Base-by-base conservation (phyloP, 768 basidiomycete species). In the Pleurotus citrinopileatus region DNA sequence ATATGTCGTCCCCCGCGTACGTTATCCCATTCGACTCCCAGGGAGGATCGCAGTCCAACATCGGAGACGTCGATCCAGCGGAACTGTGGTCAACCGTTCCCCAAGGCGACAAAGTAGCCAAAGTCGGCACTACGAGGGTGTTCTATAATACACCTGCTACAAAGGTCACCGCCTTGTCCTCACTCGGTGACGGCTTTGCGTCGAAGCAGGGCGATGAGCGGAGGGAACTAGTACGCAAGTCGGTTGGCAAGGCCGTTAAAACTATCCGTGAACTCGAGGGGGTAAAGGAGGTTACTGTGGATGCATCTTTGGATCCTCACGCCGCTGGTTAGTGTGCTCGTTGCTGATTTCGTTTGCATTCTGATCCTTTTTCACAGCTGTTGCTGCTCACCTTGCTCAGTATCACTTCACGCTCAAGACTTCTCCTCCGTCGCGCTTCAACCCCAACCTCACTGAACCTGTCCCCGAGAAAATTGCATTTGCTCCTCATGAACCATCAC, bases 391-490 rank as follows among this genome's bases (percentile, higher is more conserved):
- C 60, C 74, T 94, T 57, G 87, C 88, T 4, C 62, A 79, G 40
- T 91, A 87, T 69, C 81, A 83, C 58, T 93, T 94, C 64, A 81
- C 85, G 0, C 72, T 94, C 60, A 91, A 92, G 68, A 94, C 91
- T 0, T 74, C 75, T 1, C 82, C 84, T 3, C 80, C 82, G 2
- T 88, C 86, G 10, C 66, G 67, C 1, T 88, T 86, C 70, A 80
- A 89, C 62, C 84, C 86, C 8, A 80, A 80, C 50, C 70, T 80
- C 48, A 76, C 71, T 51, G 75, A 81, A 26, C 68, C 78, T 3
- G 68, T 77, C 19, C 77, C 81, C 0, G 76, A 78, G 36, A 78
- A 81, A 57, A 59, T 85, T 8, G 65, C 66, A 1, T 68, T 89
- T 36, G 63, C 68, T 3, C 78, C 87, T 3, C 55, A 79, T 9